Evolutionary conservation across 805 yeast genomes (phyloP).

Genomic region (Nematodospora valgi): DNA sequence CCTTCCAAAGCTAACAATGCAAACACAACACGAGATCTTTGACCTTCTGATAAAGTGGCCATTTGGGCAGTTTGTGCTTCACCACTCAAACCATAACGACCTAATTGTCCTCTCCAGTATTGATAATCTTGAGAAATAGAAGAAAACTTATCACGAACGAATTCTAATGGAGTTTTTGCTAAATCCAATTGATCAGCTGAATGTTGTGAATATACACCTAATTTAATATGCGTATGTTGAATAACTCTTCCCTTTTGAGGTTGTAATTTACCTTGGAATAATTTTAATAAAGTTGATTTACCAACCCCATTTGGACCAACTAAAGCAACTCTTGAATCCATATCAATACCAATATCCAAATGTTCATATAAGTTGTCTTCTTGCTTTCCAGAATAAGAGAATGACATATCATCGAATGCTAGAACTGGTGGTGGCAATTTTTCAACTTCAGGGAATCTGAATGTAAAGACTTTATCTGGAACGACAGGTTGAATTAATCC

Average conservation of each 20-base stretch:
- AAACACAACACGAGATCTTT: constrained; percentile 97
- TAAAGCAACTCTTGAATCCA: constrained; percentile 97
- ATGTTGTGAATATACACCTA: constrained; percentile 99
- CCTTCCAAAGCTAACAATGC: constrained; percentile 92
- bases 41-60: constrained; percentile 99
- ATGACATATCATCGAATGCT: constrained; percentile 92
- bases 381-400: constrained; percentile 78
- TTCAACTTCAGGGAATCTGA: constrained; percentile 92
- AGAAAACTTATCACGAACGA: constrained; percentile 92
- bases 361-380: constrained; percentile 88
- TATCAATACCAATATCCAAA: constrained; percentile 96
- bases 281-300: constrained; percentile 90
- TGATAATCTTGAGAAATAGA: constrained; percentile 94
- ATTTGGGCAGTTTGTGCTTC: constrained; percentile 97
- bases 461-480: constrained; percentile 89
- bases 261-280: constrained; percentile 91
- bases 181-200: constrained; percentile 97
- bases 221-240: constrained; percentile 94
- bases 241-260: constrained; percentile 95
- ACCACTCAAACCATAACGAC: constrained; percentile 98
- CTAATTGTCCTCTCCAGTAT: constrained; percentile 97
- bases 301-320: constrained; percentile 99
- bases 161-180: constrained; percentile 92
- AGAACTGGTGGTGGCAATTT: constrained; percentile 98
- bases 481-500: constrained; percentile 92